A percentile compares a stretch with the other conserved stretches of the same genome.
Evolutionary conservation across 1,139 yeast genomes (phyloP).

Genomic region (Nadsonia commutata): DNA sequence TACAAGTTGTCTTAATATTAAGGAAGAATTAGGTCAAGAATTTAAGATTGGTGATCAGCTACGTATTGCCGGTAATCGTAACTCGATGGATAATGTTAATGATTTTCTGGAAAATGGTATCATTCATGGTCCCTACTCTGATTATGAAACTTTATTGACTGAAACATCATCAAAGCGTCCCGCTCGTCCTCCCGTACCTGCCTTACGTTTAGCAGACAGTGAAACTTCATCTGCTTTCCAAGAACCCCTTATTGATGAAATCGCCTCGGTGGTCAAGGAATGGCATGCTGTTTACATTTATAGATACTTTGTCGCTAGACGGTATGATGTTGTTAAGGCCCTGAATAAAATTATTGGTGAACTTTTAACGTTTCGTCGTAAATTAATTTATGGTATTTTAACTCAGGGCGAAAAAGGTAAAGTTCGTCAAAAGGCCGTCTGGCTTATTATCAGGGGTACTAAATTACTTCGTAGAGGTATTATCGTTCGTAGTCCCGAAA

Average conservation of each 20-base stretch:
- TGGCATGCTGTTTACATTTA: constrained; percentile 22
- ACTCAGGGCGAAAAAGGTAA: constrained; percentile 43
- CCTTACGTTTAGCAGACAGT: constrained; percentile 15
- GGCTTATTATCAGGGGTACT: constrained; percentile 48
- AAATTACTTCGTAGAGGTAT: constrained; percentile 54
- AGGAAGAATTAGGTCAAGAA: constrained; percentile 15
- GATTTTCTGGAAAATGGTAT: constrained; percentile 6
- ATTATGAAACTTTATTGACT: not conserved
- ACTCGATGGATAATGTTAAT: constrained; percentile 4
- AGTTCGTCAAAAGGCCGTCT: constrained; percentile 46
- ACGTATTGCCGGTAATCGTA: constrained; percentile 4
- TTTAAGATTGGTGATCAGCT: not conserved
- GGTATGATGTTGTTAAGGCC: constrained; percentile 24
- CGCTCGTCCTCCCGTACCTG: constrained; percentile 20
- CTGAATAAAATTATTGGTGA: constrained; percentile 26
- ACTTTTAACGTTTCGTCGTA: constrained; percentile 49
- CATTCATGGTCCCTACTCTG: constrained; percentile 2
- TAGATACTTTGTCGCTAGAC: constrained; percentile 20
- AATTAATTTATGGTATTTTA: constrained; percentile 39
- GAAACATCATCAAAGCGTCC: constrained; percentile 8
- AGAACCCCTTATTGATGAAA: constrained; percentile 23
- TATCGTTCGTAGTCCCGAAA: constrained; percentile 55
- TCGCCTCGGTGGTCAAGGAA: constrained; percentile 20
- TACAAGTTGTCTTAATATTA: constrained; percentile 14
- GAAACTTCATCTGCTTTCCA: constrained; percentile 13